These are phyloP conservation scores for Haematococcus lacustris DNA, from an alignment of 139 green algal species.

Conservation along the genomic window DNA sequence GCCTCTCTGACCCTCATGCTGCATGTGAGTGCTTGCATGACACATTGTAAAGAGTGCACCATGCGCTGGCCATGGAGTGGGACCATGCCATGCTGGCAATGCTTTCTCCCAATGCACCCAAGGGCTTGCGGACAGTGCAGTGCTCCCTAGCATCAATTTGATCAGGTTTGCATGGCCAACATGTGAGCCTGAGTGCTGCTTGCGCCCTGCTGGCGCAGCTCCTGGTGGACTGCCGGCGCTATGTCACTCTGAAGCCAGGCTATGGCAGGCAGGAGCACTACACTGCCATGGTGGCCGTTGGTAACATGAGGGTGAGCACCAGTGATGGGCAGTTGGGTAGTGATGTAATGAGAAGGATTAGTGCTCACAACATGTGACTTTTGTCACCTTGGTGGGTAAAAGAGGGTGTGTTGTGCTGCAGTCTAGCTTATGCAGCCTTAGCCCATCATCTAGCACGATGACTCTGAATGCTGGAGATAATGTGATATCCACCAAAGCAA, in stretches of 20 bases:
- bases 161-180: background rate
- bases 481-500: too few species aligned
- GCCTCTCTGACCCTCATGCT: background rate
- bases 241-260: background rate
- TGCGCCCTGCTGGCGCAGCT: too few species aligned
- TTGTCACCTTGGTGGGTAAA: too few species aligned
- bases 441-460: background rate
- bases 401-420: background rate
- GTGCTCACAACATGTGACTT: background rate
- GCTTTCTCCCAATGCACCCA: background rate
- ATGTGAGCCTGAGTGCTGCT: background rate
- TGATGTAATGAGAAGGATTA: background rate
- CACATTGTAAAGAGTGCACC: background rate
- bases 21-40: background rate
- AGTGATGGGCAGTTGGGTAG: background rate
- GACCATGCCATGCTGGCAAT: background rate
- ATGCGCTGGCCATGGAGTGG: background rate
- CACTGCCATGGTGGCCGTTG: constrained; percentile 35
- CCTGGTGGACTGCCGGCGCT: constrained; percentile 26
- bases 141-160: background rate
- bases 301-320: constrained; percentile 31
- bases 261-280: constrained; percentile 21
- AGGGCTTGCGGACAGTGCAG: background rate
- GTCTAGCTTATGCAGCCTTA: background rate
- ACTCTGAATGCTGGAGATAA: background rate